Base-by-base conservation (phyloP, 2,329 filamentous ascomycete species). In the Pseudopyrenochaeta lycopersici region DNA sequence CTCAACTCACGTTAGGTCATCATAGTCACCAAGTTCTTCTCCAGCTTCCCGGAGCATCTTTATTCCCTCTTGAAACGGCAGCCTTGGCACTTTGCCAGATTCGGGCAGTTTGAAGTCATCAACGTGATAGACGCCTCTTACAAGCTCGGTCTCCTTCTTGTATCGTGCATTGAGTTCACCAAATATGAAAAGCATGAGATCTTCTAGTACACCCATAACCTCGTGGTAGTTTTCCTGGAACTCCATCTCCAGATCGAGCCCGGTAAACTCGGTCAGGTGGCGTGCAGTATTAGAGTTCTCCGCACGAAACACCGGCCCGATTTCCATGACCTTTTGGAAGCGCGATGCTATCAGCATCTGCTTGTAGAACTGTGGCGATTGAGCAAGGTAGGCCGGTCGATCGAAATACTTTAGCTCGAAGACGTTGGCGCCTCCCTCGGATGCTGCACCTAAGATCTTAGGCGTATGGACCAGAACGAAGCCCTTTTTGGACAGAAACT, bases 321-420 rank as follows among this genome's bases (percentile, higher is more conserved):
- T 88, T 68, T 90, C 87, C 78, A 88, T 91, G 45, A 95, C 90
- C 45, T 88, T 85, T 80, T 93, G 86, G 67, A 90, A 84, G 38
- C 90, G 88, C 54, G 89, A 89, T 1, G 90, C 89, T 75, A 96
- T 92, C 73, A 93, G 87, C 76, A 90, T 88, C 73, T 96, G 91
- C 82, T 96, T 95, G 79, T 94, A 93, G 66, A 95, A 90, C 71
- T 95, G 91, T 5, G 91, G 91, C 5, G 86, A 90, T 74, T 93
- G 90, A 5, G 91, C 91, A 17, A 95, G 82, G 73, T 82, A 95
- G 1, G 92, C 94, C 62, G 89, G 86, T 70, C 89, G 86, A 63
- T 90, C 91, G 76, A 98, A 98, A 79, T 98, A 98, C 38, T 89
- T 88, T 65, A 98, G 82, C 66, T 89, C 84, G 77, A 99, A 98